Conservation (phyloP, 1,139 yeast genomes). For the Pichia sp. region DNA sequence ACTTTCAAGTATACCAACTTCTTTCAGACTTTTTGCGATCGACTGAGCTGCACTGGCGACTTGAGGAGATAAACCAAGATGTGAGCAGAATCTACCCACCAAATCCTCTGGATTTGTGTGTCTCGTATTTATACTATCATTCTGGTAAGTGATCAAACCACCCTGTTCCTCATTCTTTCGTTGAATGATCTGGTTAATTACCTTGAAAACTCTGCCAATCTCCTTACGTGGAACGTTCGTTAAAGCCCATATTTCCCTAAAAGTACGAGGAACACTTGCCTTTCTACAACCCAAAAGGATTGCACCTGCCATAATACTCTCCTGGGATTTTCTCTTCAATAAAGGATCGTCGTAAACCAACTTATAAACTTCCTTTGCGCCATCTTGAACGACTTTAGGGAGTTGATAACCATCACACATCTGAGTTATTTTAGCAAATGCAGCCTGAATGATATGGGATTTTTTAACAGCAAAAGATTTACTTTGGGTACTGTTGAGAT, state of each 20-base stretch:
- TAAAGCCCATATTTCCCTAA: conserved; percentile 92
- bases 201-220: conserved; percentile 81
- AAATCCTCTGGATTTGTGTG: conserved; percentile 93
- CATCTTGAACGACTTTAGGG: conserved; percentile 93
- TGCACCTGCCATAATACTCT: conserved; percentile 94
- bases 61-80: conserved; percentile 79
- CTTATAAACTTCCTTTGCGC: conserved; percentile 94
- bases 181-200: conserved; percentile 72
- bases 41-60: conserved; percentile 91
- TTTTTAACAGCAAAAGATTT: conserved; percentile 80
- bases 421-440: conserved; percentile 86
- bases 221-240: conserved; percentile 93
- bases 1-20: conserved; percentile 92
- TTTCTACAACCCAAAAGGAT: conserved; percentile 92
- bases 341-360: conserved; percentile 85
- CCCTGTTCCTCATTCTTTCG: conserved; percentile 49
- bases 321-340: conserved; percentile 87
- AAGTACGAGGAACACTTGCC: conserved; percentile 91
- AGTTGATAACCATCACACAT: conserved; percentile 96
- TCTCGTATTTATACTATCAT: conserved; percentile 69
- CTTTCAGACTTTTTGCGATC: conserved; percentile 85
- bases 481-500: conserved; percentile 84
- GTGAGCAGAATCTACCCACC: conserved; percentile 94
- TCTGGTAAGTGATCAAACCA: conserved; percentile 33
- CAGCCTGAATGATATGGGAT: conserved; percentile 83